Evolutionary conservation across 2,329 filamentous ascomycete genomes (phyloP).

Genomic region (Corinectria fuckeliana): DNA sequence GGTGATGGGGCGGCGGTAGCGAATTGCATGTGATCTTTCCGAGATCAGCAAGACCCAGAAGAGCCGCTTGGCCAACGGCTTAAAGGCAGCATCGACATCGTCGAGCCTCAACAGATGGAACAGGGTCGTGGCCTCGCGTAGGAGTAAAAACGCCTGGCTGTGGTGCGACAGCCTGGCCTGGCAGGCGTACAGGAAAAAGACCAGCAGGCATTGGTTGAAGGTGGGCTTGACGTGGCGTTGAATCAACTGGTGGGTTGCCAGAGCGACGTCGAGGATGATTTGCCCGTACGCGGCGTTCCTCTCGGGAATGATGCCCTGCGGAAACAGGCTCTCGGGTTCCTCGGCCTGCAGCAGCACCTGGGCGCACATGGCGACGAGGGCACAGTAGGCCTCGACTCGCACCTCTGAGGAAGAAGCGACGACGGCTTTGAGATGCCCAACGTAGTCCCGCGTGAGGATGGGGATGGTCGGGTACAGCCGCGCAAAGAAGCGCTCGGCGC

Average conservation of each 20-base stretch:
- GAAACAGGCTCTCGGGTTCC: conserved; percentile 41
- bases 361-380: conserved; percentile 48
- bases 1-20: conserved; percentile 52
- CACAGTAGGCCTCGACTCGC: conserved; percentile 45
- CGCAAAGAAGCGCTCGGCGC: conserved; percentile 48
- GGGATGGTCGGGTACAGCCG: conserved; percentile 51
- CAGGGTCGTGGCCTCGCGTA: conserved; percentile 52
- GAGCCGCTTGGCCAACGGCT: conserved; percentile 43
- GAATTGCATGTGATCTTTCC: conserved; percentile 52
- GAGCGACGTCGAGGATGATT: conserved; percentile 46
- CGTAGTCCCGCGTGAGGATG: conserved; percentile 48
- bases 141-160: conserved; percentile 50
- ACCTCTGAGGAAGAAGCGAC: conserved; percentile 32
- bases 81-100: conserved; percentile 32
- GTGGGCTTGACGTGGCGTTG: conserved; percentile 44
- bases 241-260: conserved; percentile 44
- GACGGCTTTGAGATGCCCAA: conserved; percentile 39
- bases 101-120: conserved; percentile 45
- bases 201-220: conserved; percentile 48
- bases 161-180: conserved; percentile 51
- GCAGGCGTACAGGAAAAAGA: conserved; percentile 54
- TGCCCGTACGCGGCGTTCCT: conserved; percentile 48
- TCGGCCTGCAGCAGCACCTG: conserved; percentile 52
- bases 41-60: conserved; percentile 54
- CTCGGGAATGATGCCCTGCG: conserved; percentile 43